Evolutionary conservation across 2,329 filamentous ascomycete genomes (phyloP).

Genomic region (Chaetomium strumarium): DNA sequence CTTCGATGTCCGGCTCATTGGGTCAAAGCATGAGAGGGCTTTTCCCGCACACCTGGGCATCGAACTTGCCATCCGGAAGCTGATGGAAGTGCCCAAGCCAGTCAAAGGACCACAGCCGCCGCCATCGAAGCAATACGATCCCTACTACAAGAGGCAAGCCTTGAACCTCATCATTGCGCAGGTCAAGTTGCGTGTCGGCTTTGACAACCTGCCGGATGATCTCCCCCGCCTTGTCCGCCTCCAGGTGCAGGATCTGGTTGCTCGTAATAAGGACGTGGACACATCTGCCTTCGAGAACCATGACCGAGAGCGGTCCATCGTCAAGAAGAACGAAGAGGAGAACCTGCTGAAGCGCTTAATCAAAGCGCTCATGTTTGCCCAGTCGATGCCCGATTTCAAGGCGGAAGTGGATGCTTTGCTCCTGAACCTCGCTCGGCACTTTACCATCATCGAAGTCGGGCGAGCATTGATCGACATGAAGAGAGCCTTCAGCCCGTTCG

Average conservation of each 20-base stretch:
- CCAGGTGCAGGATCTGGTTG: constrained; percentile 78
- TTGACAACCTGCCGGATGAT: constrained; percentile 84
- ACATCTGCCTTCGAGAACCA: constrained; percentile 66
- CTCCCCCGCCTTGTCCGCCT: constrained; percentile 77
- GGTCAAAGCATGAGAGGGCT: constrained; percentile 79
- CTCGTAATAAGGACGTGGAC: constrained; percentile 65
- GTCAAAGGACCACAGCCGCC: constrained; percentile 36
- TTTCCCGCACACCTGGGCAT: constrained; percentile 84
- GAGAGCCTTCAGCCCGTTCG: constrained; percentile 70
- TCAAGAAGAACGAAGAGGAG: constrained; percentile 83
- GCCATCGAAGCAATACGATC: constrained; percentile 58
- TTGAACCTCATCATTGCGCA: constrained; percentile 83
- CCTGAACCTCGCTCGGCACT: constrained; percentile 77
- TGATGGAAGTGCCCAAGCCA: constrained; percentile 71
- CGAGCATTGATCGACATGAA: constrained; percentile 76
- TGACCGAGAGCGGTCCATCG: constrained; percentile 74
- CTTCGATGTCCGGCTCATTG: constrained; percentile 82
- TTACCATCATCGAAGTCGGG: constrained; percentile 84
- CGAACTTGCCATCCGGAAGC: constrained; percentile 79
- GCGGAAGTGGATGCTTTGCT: constrained; percentile 70
- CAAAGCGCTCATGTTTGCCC: constrained; percentile 81
- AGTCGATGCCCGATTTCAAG: constrained; percentile 74
- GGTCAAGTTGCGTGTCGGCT: constrained; percentile 82
- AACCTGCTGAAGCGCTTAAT: constrained; percentile 76
- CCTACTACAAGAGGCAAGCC: constrained; percentile 89